Percentiles rank a stretch among this genome's conserved stretches.
Conservation (phyloP, 306 rosid genomes). For the Biancaea sappan region DNA sequence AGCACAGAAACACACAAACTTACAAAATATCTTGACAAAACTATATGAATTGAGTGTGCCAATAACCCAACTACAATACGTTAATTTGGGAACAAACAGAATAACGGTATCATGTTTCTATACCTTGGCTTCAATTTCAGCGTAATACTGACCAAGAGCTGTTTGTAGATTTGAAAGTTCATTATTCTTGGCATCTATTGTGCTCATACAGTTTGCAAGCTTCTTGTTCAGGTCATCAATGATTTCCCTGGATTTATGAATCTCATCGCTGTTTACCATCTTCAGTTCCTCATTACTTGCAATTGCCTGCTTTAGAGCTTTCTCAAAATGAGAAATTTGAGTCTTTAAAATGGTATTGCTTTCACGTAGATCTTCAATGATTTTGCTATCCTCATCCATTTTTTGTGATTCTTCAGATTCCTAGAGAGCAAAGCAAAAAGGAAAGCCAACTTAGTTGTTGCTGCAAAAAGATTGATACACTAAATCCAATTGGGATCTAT, state of each 20-base stretch:
- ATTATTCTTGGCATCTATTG: constrained; percentile 76
- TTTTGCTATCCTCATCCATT: constrained; percentile 94
- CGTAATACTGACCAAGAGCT: constrained; percentile 97
- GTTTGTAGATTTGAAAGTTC: constrained; percentile 95
- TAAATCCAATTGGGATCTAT: constrained; percentile 11
- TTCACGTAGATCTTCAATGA: constrained; percentile 80
- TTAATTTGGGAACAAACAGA: not conserved
- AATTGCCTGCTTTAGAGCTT: constrained; percentile 73
- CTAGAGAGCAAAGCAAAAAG: constrained; percentile 46
- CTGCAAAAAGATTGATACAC: not conserved
- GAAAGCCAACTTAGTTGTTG: constrained; percentile 18
- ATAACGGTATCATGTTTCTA: constrained; percentile 18
- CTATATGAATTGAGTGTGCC: not conserved
- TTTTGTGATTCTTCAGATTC: constrained; percentile 95
- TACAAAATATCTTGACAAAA: not conserved
- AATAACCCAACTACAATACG: constrained; percentile 25
- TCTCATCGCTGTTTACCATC: constrained; percentile 55
- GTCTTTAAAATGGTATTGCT: constrained; percentile 60
- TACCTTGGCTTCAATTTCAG: constrained; percentile 99
- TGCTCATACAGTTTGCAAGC: constrained; percentile 63
- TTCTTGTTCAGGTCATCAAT: constrained; percentile 78
- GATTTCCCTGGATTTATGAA: constrained; percentile 63
- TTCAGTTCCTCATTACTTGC: constrained; percentile 70
- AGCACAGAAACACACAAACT: constrained; percentile 21
- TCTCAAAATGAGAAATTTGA: constrained; percentile 73